Evolutionary conservation across 345 rosid species (phyloP).

Genomic region (Isatis tinctoria): DNA sequence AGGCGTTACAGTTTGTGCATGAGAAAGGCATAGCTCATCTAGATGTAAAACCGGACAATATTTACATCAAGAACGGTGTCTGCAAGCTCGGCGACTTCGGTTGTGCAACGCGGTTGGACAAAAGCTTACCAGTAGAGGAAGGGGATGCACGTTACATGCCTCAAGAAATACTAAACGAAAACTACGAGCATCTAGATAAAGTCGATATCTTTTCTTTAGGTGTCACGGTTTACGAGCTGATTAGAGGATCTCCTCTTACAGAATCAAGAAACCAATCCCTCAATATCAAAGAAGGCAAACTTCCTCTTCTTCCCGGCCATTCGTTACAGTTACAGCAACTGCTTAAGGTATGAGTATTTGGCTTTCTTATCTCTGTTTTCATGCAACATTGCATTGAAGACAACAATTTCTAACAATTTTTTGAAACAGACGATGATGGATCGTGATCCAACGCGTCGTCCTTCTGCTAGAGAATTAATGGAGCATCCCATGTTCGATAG

Average conservation of each 20-base stretch:
- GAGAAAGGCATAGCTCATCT: slow-evolving; percentile 87
- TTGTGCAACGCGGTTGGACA: slow-evolving; percentile 80
- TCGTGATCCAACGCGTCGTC: slow-evolving; percentile 67
- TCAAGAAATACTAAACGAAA: slow-evolving; percentile 88
- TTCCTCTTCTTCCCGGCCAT: slow-evolving; percentile 87
- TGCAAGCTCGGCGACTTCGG: slow-evolving; percentile 97
- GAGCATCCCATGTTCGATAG: slow-evolving; percentile 65
- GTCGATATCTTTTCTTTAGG: slow-evolving; percentile 93
- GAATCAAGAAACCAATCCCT: slow-evolving; percentile 63
- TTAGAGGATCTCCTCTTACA: slow-evolving; percentile 72
- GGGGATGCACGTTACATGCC: slow-evolving; percentile 99
- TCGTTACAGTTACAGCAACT: slow-evolving; percentile 81
- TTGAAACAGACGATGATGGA: slow-evolving; percentile 71
- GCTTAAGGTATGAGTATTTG: slow-evolving; percentile 58
- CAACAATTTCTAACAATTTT: slow-evolving; percentile 18
- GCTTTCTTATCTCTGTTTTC: neutral
- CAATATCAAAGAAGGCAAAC: slow-evolving; percentile 75
- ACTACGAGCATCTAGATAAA: slow-evolving; percentile 79
- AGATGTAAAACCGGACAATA: slow-evolving; percentile 96
- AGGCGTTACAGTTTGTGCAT: slow-evolving; percentile 75
- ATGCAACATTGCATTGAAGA: neutral
- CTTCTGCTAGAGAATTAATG: slow-evolving; percentile 60
- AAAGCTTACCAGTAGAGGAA: slow-evolving; percentile 87
- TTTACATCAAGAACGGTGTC: slow-evolving; percentile 72
- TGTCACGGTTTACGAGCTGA: slow-evolving; percentile 72